Evolutionary conservation across 306 rosid genomes (phyloP), one percentile per base, ranked within the genome.

Genomic region (Alnus rubra): DNA sequence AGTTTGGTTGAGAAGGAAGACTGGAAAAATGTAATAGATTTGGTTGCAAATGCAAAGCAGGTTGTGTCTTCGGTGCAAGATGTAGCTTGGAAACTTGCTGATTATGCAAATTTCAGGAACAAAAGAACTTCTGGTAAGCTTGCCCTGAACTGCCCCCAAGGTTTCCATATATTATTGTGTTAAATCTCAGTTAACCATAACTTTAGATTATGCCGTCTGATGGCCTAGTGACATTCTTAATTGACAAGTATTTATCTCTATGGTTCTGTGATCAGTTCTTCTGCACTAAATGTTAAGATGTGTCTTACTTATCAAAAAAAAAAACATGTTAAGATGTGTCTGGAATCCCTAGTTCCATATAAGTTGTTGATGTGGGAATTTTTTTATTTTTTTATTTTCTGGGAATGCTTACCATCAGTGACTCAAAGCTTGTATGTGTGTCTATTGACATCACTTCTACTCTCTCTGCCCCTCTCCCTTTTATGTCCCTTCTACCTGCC

Each of bases 21-120:
- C 78, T 91, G 98, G 99, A 91, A 84, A 81, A 76, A 85, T 52
- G 31, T 89, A 75, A 78, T 90, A 69, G 96, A 85, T 83, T 84
- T 95, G 84, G 93, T 95, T 81, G 75, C 99, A 71, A 96, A 96
- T 86, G 99, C 97, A 11, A 93, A 89, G 86, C 96, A 91, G 81
- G 87, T 90, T 71, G 91, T 96, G 69, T 85, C 89, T 77, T 93
- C 92, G 0, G 94, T 86, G 84, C 98, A 96, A 85, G 99, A 91
- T 81, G 93, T 87, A 65, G 99, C 97, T 75, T 86, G 80, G 31
- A 93, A 91, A 86, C 87, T 93, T 51, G 92, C 90, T 35, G 97
- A 96, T 76, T 93, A 82, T 83, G 88, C 99, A 50, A 93, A 87
- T 47, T 90, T 96, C 83, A 69, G 81, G 74, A 82, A 86, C 88